phyloP scores from a whole-genome alignment of 176 grass and related monocot genomes.

The Rhynchospora tenuis region DNA sequence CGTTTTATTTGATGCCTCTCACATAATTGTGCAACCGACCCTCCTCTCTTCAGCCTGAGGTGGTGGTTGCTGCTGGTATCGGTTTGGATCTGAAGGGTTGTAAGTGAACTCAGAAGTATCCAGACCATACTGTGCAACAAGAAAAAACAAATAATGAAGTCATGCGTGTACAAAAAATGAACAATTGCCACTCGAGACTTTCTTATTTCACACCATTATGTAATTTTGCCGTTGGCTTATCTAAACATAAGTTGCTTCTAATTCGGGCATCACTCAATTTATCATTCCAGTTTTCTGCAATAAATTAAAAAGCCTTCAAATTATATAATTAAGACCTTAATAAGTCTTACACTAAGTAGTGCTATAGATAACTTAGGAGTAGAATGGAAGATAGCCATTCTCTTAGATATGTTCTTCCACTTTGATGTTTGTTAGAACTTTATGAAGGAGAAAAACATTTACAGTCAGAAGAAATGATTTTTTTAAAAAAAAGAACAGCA shows the following conservation, averaged over 20 bases:
- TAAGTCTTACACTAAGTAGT: not conserved
- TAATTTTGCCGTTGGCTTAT: not conserved
- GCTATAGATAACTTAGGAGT: not conserved
- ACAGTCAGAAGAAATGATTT: not conserved
- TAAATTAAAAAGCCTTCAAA: not conserved
- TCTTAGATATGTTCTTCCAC: not conserved
- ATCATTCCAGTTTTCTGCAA: not conserved
- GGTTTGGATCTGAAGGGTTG: conserved; percentile 65
- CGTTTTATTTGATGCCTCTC: conserved; percentile 21
- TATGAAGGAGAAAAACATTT: not conserved
- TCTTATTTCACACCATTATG: not conserved
- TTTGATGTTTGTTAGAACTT: no score
- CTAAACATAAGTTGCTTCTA: not conserved
- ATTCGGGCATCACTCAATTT: not conserved
- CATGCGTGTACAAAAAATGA: not conserved
- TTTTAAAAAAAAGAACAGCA: not conserved
- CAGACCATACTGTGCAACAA: conserved; percentile 69
- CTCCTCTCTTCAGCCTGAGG: conserved; percentile 61
- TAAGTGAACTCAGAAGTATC: conserved; percentile 87
- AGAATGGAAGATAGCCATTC: not conserved
- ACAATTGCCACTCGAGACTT: not conserved
- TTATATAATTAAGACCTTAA: not conserved
- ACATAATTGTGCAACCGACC: conserved; percentile 60
- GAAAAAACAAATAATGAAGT: not conserved
- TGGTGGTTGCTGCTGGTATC: conserved; percentile 55